Percentiles rank a stretch among this genome's conserved stretches.
Evolutionary conservation across 306 rosid species (phyloP).

Genomic region (Pyrus betulifolia): DNA sequence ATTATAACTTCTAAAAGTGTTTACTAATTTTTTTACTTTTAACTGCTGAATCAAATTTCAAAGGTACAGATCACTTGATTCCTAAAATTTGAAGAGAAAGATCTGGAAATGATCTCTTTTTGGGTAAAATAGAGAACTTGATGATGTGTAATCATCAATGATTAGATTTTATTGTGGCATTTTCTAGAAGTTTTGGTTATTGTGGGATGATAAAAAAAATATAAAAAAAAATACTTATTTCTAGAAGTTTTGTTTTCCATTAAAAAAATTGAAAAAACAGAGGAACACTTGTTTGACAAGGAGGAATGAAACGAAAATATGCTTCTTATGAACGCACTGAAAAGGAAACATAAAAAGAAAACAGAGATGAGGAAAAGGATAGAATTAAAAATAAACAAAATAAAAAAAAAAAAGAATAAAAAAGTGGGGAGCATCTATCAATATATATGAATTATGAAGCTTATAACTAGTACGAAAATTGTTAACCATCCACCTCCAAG

Average conservation of each 20-base stretch:
- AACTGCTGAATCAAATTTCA: too few relatives aligned
- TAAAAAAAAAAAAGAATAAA: too few relatives aligned
- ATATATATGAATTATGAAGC: neutral
- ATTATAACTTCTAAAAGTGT: fast-evolving
- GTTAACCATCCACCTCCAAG: neutral
- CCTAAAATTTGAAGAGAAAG: too few relatives aligned
- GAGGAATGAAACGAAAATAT: neutral
- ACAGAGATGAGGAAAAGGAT: neutral
- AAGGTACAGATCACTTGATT: fast-evolving
- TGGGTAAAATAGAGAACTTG: neutral
- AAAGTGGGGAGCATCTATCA: neutral
- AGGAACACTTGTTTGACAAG: neutral
- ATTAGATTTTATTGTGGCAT: neutral
- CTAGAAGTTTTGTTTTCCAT: too few relatives aligned
- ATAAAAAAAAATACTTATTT: neutral
- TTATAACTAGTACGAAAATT: neutral
- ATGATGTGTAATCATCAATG: neutral
- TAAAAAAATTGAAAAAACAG: too few relatives aligned
- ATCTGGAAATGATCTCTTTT: fast-evolving
- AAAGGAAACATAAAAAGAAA: neutral
- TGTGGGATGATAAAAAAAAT: neutral
- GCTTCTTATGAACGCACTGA: neutral
- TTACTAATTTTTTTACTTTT: too few relatives aligned
- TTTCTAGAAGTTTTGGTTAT: neutral
- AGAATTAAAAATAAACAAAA: too few relatives aligned